These are phyloP conservation scores for Aspergillus pseudoterreus DNA, from an alignment of 2,329 filamentous ascomycete species.

Conservation along the genomic window DNA sequence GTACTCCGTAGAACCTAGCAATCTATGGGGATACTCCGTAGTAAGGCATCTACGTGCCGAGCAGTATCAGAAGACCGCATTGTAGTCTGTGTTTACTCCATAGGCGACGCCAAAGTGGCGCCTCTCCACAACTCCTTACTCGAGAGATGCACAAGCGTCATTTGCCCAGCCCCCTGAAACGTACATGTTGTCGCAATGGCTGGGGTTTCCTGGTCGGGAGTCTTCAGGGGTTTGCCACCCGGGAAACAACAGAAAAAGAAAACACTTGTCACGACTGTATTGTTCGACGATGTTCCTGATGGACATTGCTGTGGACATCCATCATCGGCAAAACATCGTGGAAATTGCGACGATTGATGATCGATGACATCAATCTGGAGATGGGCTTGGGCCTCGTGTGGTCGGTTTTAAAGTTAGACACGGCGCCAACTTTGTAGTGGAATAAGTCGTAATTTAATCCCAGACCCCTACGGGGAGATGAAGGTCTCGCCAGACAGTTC, in stretches of 20 bases:
- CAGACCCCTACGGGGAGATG: too few species aligned
- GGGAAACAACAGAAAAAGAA: neutral
- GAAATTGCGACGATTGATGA: too few species aligned
- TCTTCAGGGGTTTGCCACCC: neutral
- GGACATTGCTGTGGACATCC: neutral
- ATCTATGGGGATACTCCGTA: neutral
- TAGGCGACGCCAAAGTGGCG: neutral
- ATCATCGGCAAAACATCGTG: too few species aligned
- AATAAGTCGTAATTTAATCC: too few species aligned
- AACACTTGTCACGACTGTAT: neutral
- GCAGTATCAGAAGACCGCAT: too few species aligned
- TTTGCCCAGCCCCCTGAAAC: neutral
- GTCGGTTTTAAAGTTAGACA: too few species aligned
- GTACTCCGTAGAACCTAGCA: neutral
- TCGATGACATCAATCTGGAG: too few species aligned
- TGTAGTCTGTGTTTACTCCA: neutral
- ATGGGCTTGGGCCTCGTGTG: too few species aligned
- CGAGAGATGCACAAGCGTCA: neutral
- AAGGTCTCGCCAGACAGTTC: too few species aligned
- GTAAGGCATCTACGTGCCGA: too few species aligned
- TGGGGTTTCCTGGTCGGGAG: neutral
- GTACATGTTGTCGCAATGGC: neutral
- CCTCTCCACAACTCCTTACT: neutral
- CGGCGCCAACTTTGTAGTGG: too few species aligned
- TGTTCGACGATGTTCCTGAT: neutral